These are phyloP conservation scores for Dactylellina cionopaga DNA, from an alignment of 2,329 filamentous ascomycete genomes.

Conservation along the genomic window DNA sequence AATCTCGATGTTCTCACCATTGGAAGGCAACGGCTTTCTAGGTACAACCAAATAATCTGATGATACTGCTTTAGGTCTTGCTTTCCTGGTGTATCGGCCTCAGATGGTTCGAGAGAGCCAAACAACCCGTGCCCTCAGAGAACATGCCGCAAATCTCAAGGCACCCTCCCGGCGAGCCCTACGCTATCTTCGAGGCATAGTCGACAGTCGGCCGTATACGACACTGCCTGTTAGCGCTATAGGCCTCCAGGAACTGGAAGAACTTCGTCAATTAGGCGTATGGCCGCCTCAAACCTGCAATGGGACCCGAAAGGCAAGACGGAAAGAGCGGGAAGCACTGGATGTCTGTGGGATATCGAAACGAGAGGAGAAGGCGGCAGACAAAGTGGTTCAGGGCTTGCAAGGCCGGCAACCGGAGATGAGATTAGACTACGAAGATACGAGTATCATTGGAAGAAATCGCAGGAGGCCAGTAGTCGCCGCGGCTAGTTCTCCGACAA, in stretches of 20 bases:
- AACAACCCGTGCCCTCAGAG: constrained; percentile 53
- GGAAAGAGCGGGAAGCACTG: constrained; percentile 25
- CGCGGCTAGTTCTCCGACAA: not conserved
- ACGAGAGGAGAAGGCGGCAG: constrained; percentile 20
- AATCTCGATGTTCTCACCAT: constrained; percentile 4
- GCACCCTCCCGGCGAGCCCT: constrained; percentile 55
- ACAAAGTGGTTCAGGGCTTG: constrained; percentile 26
- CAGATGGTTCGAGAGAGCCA: constrained; percentile 50
- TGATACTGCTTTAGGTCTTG: constrained; percentile 33
- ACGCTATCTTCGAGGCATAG: constrained; percentile 54
- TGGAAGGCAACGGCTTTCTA: constrained; percentile 17
- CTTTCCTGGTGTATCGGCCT: constrained; percentile 12
- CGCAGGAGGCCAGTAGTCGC: constrained; percentile 10
- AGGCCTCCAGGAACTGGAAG: constrained; percentile 42
- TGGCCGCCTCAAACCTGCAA: constrained; percentile 47
- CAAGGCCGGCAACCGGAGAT: constrained; percentile 43
- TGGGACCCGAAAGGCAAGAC: constrained; percentile 22
- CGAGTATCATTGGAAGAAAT: constrained; percentile 41
- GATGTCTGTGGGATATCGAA: constrained; percentile 40
- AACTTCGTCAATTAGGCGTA: constrained; percentile 26
- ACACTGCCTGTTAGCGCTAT: constrained; percentile 30
- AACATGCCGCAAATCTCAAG: constrained; percentile 54
- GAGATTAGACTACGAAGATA: constrained; percentile 44
- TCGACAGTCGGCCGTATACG: constrained; percentile 51
- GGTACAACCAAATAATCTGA: constrained; percentile 7